Evolutionary conservation across 768 basidiomycete species (phyloP), one percentile per base, ranked within the genome.

Genomic region (Suillus occidentalis): DNA sequence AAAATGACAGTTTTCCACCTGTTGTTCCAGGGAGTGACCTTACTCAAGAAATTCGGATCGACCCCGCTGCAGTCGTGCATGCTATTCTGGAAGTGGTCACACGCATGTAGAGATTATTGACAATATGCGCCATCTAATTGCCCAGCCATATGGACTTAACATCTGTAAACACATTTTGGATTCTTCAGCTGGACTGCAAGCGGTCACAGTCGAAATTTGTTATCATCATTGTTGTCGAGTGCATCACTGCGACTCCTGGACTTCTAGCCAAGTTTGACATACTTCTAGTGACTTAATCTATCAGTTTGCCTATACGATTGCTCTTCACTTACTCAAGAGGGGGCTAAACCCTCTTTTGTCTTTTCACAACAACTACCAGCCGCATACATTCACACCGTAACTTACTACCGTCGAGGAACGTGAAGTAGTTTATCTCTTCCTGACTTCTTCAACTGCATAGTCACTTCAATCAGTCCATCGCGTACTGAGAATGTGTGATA

Each of bases 61-160:
- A 85, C 63, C 75, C 74, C 9, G 62, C 75, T n/a, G 79, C 81
- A 18, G 71, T 86, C n/a, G 72, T 80, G 18, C 72, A 77, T 28
- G 72, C 76, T 13, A 79, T 86, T 37, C 75, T 20, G 18, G 25
- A 59, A 28, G 39, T 59, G 57, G 57, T 18, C 16, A 4, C 18
- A 42, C 25, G 40, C 18, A 28, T 39, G 18, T 59, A 59, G 25
- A 28, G 10, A 34, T 12, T 50, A 3, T 37, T 13, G 7, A 36
- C 36, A 22, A 39, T 22, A 22, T 7, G 16, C 6, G 16, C 7
- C 50, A 28, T 52, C 25, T 14, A 22, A 37, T 53, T 14, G 6
- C 16, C 8, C 31, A 1, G 37, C 8, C n/a, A 16, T 14, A 56
- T 57, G 56, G n/a, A 39, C 36, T 14, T 57, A 13, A 37, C 25